Base-by-base conservation (phyloP, 768 basidiomycete genomes). In the Hydnomerulius pinastri region DNA sequence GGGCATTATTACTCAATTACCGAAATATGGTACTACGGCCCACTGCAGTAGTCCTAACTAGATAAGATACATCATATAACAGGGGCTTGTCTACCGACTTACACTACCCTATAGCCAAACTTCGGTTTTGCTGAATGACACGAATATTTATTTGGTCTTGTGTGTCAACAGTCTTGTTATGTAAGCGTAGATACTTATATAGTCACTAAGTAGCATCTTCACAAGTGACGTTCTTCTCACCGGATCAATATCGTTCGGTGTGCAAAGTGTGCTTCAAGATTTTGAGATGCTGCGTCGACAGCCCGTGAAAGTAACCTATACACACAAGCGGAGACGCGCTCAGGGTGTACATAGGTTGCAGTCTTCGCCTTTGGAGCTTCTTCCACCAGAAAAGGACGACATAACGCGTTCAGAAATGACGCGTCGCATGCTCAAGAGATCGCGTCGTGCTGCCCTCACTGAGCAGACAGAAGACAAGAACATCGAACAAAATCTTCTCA, bases 381-480 rank as follows among this genome's bases (percentile, higher is more conserved):
- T 72, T 45, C 42, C 64, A 25, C 50, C 54, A 20, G 57, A 64
- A 4, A 48, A 38, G 23, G 63, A 70, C 24, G 69, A 72, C 52
- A 56, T 77, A 17, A 64, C 75, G 4, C 61, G 66, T 24, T 51
- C 66, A 6, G 73, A 77, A 64, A 74, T 78, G 68, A 66, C 71
- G 21, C 70, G 59, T 17, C 70, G 77, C 23, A 76, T 77, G 71
- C 72, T 76, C 56, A 79, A 79, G 56, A 69, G 78, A 13, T 73
- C 76, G 10, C 74, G 77, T 50, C 69, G 71, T n/a, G 64, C 62
- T 12, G 55, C 63, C 10, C 57, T 63, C 37, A 51, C 58, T 13
- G 64, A 57, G 17, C 55, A 59, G 42, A 23, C 40, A 10, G 57
- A 54, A 17, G 66, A 64, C 35, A 51, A 41, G 42, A 60, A 67